Conservation (phyloP, 495 filamentous ascomycete species). For the Xylaria longipes region DNA sequence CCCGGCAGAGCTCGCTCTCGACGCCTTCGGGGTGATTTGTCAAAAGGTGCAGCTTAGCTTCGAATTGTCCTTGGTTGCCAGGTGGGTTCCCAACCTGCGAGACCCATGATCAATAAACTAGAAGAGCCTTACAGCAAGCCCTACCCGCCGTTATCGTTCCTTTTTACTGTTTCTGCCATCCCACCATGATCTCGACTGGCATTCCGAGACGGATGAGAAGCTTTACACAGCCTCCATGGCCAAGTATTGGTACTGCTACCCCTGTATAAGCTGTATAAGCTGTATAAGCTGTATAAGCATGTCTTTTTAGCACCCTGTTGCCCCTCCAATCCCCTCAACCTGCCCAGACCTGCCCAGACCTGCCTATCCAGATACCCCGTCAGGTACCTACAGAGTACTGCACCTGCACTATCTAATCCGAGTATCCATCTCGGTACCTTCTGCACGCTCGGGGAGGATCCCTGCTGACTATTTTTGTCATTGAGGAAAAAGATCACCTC, state of each 20-base stretch:
- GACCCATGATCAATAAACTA: background rate
- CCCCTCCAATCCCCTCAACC: background rate
- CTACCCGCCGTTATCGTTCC: background rate
- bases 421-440: background rate
- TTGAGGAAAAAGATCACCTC: constrained; percentile 25
- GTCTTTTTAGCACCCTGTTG: background rate
- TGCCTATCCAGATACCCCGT: background rate
- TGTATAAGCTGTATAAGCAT: constrained; percentile 8
- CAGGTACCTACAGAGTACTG: background rate
- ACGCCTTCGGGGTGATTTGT: constrained; percentile 18
- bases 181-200: constrained; percentile 7
- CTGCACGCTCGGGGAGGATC: constrained; percentile 6
- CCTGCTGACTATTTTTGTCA: constrained; percentile 30
- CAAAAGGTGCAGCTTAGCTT: constrained; percentile 24
- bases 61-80: constrained; percentile 10
- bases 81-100: constrained; percentile 12
- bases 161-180: constrained; percentile 18
- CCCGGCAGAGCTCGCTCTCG: background rate
- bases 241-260: constrained; percentile 5
- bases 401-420: constrained; percentile 5
- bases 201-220: background rate
- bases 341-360: background rate
- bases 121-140: background rate
- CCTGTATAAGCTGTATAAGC: constrained; percentile 10
- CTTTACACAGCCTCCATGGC: constrained; percentile 3